Evolutionary conservation across 2,329 filamentous ascomycete genomes (phyloP), one percentile per base, ranked within the genome.

Genomic region (Fusarium sp.): DNA sequence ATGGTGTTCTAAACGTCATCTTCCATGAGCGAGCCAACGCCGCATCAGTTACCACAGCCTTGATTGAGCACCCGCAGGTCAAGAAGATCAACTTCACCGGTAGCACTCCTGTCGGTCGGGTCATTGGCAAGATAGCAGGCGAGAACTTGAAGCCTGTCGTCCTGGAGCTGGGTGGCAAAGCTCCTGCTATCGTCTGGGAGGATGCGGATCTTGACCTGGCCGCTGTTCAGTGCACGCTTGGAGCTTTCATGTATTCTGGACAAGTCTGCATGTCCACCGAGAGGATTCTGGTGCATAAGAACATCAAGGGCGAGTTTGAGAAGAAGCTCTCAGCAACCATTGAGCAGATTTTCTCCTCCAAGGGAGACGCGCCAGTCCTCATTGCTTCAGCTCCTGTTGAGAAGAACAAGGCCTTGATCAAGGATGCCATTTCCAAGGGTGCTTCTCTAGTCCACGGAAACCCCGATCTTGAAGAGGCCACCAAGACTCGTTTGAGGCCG

Each of bases 261-360:
- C 94, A 97, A 81, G 89, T 96, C 45, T 97, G 94, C 84, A 96
- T 97, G 93, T 86, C 87, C 19, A 96, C 93, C 0, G 93, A 97
- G 80, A 87, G 90, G 28, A 90, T 96, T 33, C 73, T 89, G 10
- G 84, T 89, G 5, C 86, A 89, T 76, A 80, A 82, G 61, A 77
- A 79, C 22, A 69, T 89, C 42, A 78, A 75, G 10, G 75, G 75
- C 3, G 76, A 79, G n/a, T 89, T 89, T 62, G 81, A 83, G 61
- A 72, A 78, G 43, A 81, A 80, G 68, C 72, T 87, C 5, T 74
- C 76, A 13, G 77, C 68, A 5, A 76, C 82, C 19, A 77, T 84
- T 17, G 77, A 80, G 24, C 75, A 76, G 24, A 78, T 86, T 46
- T 85, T 84, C 62, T 80, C 83, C 3, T 83, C 90, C 2, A 85